Evolutionary conservation across 1,139 yeast genomes (phyloP).

Genomic region (Lodderomyces theae): DNA sequence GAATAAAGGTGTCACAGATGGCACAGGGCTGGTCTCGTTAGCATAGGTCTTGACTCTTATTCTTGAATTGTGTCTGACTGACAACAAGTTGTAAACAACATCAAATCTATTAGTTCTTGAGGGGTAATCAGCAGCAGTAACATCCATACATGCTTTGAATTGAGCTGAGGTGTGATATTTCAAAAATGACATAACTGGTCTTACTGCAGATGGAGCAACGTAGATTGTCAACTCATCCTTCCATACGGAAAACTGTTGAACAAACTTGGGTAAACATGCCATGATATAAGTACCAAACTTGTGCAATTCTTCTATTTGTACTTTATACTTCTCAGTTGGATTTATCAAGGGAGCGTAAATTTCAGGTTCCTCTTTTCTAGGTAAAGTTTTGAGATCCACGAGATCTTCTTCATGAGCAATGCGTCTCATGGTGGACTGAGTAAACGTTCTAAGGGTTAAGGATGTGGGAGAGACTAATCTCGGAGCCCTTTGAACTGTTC

Average conservation of each 20-base stretch:
- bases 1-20: conserved; percentile 66
- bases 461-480: not conserved
- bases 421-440: conserved; percentile 10
- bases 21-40: conserved; percentile 77
- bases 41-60: conserved; percentile 90
- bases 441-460: conserved; percentile 7
- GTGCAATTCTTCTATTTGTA: conserved; percentile 71
- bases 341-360: conserved; percentile 60
- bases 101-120: conserved; percentile 82
- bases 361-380: conserved; percentile 36
- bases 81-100: conserved; percentile 78
- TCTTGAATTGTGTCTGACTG: conserved; percentile 82
- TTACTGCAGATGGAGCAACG: conserved; percentile 72
- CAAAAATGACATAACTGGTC: conserved; percentile 68
- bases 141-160: conserved; percentile 74
- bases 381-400: conserved; percentile 36
- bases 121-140: conserved; percentile 87
- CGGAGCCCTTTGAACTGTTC: conserved; percentile 5
- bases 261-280: conserved; percentile 75
- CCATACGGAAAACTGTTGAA: conserved; percentile 87
- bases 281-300: conserved; percentile 79
- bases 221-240: conserved; percentile 80
- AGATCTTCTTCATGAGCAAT: conserved; percentile 29
- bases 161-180: conserved; percentile 80
- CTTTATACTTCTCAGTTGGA: conserved; percentile 75